phyloP scores from a whole-genome alignment of 208 protist species.

The Porcisia deanei region DNA sequence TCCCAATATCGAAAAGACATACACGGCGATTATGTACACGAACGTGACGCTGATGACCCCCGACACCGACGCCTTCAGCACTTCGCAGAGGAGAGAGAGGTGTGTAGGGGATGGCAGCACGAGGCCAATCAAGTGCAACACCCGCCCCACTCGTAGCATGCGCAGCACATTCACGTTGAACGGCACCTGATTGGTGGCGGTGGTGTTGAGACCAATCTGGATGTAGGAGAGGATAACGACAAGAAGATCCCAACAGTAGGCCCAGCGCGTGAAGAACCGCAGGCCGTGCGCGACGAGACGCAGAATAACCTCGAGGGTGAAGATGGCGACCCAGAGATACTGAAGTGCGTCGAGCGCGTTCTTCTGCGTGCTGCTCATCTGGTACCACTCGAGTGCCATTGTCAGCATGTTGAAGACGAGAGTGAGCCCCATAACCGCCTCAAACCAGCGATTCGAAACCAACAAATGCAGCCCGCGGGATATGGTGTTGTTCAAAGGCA shows the following conservation, averaged over 20 bases:
- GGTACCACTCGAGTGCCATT: constrained; percentile 89
- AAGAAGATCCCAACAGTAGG: constrained; percentile 89
- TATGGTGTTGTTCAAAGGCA: constrained; percentile 56
- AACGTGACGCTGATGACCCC: constrained; percentile 78
- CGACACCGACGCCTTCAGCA: constrained; percentile 66
- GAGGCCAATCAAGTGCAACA: constrained; percentile 65
- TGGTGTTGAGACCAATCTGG: constrained; percentile 77
- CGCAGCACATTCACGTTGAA: constrained; percentile 92
- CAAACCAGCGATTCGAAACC: constrained; percentile 55
- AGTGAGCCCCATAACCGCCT: constrained; percentile 67
- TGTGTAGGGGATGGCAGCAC: constrained; percentile 54
- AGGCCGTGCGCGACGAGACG: constrained; percentile 74
- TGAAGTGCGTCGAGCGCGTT: constrained; percentile 62
- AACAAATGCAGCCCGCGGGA: constrained; percentile 65
- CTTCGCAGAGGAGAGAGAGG: constrained; percentile 63
- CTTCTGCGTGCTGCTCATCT: constrained; percentile 51
- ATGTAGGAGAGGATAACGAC: constrained; percentile 76
- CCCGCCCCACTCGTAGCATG: constrained; percentile 76
- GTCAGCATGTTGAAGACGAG: constrained; percentile 81
- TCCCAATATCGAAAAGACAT: constrained; percentile 89
- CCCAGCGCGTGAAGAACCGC: constrained; percentile 76
- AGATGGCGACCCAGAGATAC: constrained; percentile 87
- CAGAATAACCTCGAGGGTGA: constrained; percentile 85
- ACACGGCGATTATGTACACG: constrained; percentile 83
- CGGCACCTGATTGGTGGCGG: constrained; percentile 48